phyloP scores from a whole-genome alignment of 495 filamentous ascomycete species.

The Diplogelasinospora grovesii region DNA sequence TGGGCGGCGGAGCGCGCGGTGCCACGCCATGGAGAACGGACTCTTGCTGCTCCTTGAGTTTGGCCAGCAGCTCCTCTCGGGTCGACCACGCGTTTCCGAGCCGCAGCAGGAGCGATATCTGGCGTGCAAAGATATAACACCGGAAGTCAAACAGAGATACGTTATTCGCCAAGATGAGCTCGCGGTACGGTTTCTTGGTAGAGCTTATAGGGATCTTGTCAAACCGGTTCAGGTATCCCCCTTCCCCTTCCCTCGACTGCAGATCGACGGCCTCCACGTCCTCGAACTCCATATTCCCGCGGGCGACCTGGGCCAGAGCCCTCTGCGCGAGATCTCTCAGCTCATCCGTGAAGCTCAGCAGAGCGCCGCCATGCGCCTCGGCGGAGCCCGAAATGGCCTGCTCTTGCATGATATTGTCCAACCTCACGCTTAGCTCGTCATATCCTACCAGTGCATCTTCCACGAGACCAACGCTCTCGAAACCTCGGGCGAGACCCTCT shows the following conservation, averaged over 20 bases:
- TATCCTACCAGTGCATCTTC: constrained; percentile 92
- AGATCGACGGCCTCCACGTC: constrained; percentile 43
- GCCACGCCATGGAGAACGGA: constrained; percentile 46
- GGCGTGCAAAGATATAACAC: constrained; percentile 87
- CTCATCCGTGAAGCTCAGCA: constrained; percentile 65
- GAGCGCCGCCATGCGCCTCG: constrained; percentile 56
- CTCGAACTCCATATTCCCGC: constrained; percentile 30
- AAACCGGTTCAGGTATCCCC: constrained; percentile 21
- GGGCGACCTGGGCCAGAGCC: constrained; percentile 29
- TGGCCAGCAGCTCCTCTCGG: constrained; percentile 48
- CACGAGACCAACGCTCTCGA: constrained; percentile 92
- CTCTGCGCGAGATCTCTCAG: constrained; percentile 53
- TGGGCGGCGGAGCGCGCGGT: constrained; percentile 36
- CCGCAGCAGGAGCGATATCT: constrained; percentile 75
- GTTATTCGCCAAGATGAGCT: constrained; percentile 88
- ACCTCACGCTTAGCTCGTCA: constrained; percentile 80
- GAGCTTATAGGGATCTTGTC: constrained; percentile 62
- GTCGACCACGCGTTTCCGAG: constrained; percentile 64
- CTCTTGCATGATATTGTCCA: constrained; percentile 75
- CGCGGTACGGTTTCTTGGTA: constrained; percentile 75
- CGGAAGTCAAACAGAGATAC: constrained; percentile 97
- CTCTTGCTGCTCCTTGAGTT: constrained; percentile 51
- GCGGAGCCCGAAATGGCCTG: constrained; percentile 49
- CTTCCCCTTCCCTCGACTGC: constrained; percentile 29
- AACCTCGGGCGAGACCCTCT: constrained; percentile 85